These are phyloP conservation scores for Catenaria anguillulae DNA, from an alignment of 371 early-diverging fungal genomes.

Conservation along the genomic window DNA sequence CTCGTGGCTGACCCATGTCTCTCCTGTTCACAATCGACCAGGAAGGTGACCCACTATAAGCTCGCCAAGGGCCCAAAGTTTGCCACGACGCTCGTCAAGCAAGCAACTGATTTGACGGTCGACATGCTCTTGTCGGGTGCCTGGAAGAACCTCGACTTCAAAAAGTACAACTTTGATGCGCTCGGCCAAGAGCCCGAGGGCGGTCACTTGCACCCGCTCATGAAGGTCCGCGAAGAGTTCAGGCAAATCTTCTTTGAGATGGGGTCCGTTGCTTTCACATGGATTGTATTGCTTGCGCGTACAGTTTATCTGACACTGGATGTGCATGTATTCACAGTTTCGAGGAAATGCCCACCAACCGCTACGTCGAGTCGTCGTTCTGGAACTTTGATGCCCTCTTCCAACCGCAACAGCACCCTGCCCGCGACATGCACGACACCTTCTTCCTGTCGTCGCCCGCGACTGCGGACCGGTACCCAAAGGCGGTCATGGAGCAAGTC, in stretches of 20 bases:
- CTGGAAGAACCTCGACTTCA: constrained; percentile 86
- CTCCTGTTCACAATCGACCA: too few relatives aligned
- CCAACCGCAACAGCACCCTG: constrained; percentile 99
- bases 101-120: constrained; percentile 87
- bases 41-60: constrained; percentile 67
- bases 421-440: constrained; percentile 98
- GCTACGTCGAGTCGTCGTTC: constrained; percentile 97
- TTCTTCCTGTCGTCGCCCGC: constrained; percentile 93
- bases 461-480: constrained; percentile 58
- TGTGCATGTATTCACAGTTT: too few relatives aligned
- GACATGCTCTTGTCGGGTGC: constrained; percentile 89
- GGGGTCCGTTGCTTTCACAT: constrained; percentile 55
- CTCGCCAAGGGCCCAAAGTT: constrained; percentile 83
- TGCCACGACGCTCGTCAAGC: constrained; percentile 61
- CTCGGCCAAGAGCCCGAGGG: constrained; percentile 65
- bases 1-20: too few relatives aligned
- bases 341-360: constrained; percentile 97
- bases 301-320: too few relatives aligned
- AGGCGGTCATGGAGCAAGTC: constrained; percentile 80
- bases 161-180: constrained; percentile 97
- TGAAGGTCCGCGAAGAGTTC: constrained; percentile 99
- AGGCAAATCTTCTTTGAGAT: constrained; percentile 98
- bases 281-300: background rate
- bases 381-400: constrained; percentile 99
- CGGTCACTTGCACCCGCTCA: constrained; percentile 96